phyloP scores from a whole-genome alignment of 192 early-diverging fungal species.

The Coemansia sp. region DNA sequence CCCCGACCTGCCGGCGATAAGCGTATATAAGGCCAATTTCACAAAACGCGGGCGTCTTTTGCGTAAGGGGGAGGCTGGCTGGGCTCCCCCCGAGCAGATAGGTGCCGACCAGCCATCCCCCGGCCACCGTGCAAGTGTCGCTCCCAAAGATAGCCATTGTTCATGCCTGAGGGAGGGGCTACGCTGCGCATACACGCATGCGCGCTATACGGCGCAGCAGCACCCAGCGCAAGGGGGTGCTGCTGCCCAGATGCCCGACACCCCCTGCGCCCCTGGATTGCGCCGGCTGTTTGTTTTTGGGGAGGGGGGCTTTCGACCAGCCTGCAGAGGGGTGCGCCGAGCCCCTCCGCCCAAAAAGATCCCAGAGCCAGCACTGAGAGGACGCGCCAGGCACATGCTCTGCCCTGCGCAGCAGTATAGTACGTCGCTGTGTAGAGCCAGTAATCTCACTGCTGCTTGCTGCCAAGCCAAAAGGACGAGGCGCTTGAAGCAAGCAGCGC shows the following conservation, averaged over 20 bases:
- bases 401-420: slow-evolving; percentile 6
- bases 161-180: slow-evolving; percentile 21
- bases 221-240: slow-evolving; percentile 9
- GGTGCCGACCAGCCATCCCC: slow-evolving; percentile 16
- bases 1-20: slow-evolving; percentile 21
- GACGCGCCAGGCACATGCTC: slow-evolving; percentile 4
- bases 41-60: not conserved
- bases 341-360: not conserved
- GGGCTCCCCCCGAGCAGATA: slow-evolving; percentile 18
- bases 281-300: slow-evolving; percentile 14
- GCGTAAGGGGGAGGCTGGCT: slow-evolving; percentile 13
- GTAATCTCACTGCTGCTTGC: not conserved
- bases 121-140: slow-evolving; percentile 22
- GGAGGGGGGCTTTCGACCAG: slow-evolving; percentile 9
- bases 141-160: slow-evolving; percentile 23
- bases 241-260: not conserved
- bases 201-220: slow-evolving; percentile 30
- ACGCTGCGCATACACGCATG: slow-evolving; percentile 27
- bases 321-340: slow-evolving; percentile 15
- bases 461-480: slow-evolving; percentile 5
- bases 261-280: slow-evolving; percentile 9
- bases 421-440: slow-evolving; percentile 6
- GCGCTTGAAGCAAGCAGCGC: not conserved
- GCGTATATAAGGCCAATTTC: slow-evolving; percentile 23
- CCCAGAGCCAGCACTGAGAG: slow-evolving; percentile 5